Evolutionary conservation across 306 rosid species (phyloP), one percentile per base, ranked within the genome.

Genomic region (Luffa aegyptiaca): DNA sequence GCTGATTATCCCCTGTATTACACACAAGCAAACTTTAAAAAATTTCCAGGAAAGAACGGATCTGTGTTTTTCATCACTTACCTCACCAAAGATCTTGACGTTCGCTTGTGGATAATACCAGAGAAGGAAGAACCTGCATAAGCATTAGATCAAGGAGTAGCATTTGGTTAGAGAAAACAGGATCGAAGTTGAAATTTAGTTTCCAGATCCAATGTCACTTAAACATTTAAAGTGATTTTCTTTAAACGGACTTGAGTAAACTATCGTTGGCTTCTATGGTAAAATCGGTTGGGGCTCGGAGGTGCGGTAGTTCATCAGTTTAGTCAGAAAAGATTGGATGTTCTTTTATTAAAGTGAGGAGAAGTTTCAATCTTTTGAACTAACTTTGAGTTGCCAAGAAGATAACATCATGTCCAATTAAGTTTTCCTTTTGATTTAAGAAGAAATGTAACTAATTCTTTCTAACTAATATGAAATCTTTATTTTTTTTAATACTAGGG

Each of bases 51-150:
- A 56, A 58, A 55, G 46, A 57, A 10, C 52, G 69, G 3, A 31
- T 41, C 16, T 26, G 41, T n/a, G 39, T 10, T 5, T 70, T 70
- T 42, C 37, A 70, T 70, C 56, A 45, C 76, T 49, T 79, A 88
- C 91, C 88, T 88, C 86, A 26, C 88, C 87, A 44, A 86, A 83
- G 71, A 88, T 76, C 44, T 86, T 77, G 8, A 83, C 36, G 72
- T 88, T 86, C 4, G 89, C 88, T 75, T 83, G 81, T 33, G 89
- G 91, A 77, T 88, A 88, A 72, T 64, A 49, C 89, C 91, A 88
- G 20, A 88, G 91, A 65, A 86, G 78, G 86, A 88, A 86, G 83
- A 81, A 84, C 83, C 91, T 86, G 81, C 81, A 70, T 5, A 55
- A 45, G 20, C 10, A 70, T 70, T 26, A 70, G n/a, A 70, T 45